phyloP scores from a whole-genome alignment of 129 eudicot species.

The Deinandra increscens region DNA sequence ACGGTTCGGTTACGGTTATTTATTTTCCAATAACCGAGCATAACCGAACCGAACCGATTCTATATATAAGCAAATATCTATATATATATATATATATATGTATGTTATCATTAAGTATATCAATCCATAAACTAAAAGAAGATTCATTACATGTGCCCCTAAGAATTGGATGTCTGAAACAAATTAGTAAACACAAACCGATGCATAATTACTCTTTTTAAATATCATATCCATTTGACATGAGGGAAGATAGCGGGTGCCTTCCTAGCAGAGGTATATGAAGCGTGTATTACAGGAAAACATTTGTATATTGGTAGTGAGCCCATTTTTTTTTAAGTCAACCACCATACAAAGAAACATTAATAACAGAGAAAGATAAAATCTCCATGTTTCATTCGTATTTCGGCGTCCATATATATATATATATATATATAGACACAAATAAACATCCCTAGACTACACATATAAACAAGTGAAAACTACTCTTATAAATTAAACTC shows the following conservation, averaged over 20 bases:
- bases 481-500: no score
- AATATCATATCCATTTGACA: slow-evolving; percentile 53
- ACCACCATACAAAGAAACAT: slow-evolving; percentile 49
- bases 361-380: background rate
- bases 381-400: background rate
- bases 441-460: no score
- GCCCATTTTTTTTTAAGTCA: slow-evolving; percentile 78
- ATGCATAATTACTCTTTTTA: slow-evolving; percentile 53
- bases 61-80: no score
- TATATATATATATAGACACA: no score
- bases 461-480: no score
- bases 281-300: slow-evolving; percentile 80
- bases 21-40: no score
- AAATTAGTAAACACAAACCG: slow-evolving; percentile 2
- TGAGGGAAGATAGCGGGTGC: slow-evolving; percentile 78
- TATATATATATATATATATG: no score
- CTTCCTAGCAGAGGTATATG: slow-evolving; percentile 90
- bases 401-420: no score
- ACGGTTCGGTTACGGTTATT: no score
- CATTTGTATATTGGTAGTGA: slow-evolving; percentile 89
- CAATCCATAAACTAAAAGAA: background rate
- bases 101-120: slow-evolving; percentile 10
- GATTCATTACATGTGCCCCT: slow-evolving; percentile 14
- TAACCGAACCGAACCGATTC: no score
- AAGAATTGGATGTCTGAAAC: slow-evolving; percentile 3